phyloP scores from a whole-genome alignment of 345 rosid species.

The Eucalyptus sp. region DNA sequence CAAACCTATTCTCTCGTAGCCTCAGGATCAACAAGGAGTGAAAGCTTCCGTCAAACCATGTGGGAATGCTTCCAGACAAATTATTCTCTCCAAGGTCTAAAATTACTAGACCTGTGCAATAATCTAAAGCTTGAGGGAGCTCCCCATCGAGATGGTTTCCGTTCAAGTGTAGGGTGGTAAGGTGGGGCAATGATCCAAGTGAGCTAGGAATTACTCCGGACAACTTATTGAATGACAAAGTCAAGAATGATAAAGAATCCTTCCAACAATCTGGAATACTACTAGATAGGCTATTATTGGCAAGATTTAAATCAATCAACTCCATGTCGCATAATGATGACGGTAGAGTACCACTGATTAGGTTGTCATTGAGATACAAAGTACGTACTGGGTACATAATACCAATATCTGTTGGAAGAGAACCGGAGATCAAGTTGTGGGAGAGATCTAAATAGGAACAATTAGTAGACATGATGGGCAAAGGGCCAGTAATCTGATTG shows the following conservation, averaged over 20 bases:
- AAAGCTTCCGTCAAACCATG: too few species aligned
- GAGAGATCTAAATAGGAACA: neutral
- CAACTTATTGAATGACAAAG: neutral
- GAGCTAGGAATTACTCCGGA: neutral
- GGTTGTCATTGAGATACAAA: neutral
- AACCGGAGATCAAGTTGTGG: neutral
- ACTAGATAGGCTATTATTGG: neutral
- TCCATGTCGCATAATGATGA: neutral
- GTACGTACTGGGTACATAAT: fast-evolving
- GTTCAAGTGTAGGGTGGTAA: neutral
- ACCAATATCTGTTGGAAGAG: neutral
- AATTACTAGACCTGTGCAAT: neutral
- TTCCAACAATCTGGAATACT: neutral
- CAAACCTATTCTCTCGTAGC: too few species aligned
- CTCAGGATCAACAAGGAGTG: too few species aligned
- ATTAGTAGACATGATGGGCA: fast-evolving
- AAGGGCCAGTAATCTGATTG: neutral
- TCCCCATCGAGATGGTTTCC: neutral
- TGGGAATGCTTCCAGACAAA: too few species aligned
- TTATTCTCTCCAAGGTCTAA: too few species aligned
- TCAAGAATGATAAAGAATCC: neutral
- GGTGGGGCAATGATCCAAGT: fast-evolving
- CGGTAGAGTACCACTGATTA: neutral
- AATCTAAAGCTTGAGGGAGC: neutral
- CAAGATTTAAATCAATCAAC: neutral